Conservation (phyloP, 2,329 filamentous ascomycete genomes). For the Dothistroma septosporum region DNA sequence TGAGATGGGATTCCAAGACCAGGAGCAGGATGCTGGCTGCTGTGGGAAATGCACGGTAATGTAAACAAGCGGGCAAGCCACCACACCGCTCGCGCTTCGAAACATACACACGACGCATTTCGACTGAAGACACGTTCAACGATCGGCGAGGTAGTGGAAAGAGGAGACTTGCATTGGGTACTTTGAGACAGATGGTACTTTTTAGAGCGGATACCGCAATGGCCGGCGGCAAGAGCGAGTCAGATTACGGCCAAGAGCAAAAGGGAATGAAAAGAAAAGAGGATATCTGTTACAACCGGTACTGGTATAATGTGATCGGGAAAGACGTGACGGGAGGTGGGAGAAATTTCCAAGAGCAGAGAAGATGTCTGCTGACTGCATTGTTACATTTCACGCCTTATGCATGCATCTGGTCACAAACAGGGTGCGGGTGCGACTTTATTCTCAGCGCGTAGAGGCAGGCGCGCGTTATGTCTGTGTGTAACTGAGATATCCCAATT, state of each 20-base stretch:
- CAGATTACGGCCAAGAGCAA: background rate
- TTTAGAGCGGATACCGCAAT: background rate
- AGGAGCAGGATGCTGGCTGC: conserved; percentile 65
- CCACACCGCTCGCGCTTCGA: background rate
- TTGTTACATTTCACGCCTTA: background rate
- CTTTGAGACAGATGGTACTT: background rate
- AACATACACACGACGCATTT: background rate
- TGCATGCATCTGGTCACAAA: conserved; percentile 3
- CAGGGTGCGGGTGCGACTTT: background rate
- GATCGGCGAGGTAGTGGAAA: background rate
- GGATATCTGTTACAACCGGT: background rate
- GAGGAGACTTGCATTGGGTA: conserved; percentile 7
- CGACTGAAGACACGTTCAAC: background rate
- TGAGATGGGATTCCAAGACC: conserved; percentile 76
- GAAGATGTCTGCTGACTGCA: background rate
- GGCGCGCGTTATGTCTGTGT: background rate
- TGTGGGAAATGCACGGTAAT: conserved; percentile 84
- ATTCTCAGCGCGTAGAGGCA: background rate
- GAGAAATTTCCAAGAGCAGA: background rate
- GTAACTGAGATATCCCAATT: too few species aligned
- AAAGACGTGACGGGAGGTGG: background rate
- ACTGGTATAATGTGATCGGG: background rate
- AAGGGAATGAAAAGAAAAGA: background rate
- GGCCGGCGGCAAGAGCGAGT: background rate
- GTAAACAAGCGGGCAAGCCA: conserved; percentile 48